Percentiles rank a stretch among this genome's conserved stretches.
Conservation (phyloP, 2,329 filamentous ascomycete species). For the Metarhizium humberi region DNA sequence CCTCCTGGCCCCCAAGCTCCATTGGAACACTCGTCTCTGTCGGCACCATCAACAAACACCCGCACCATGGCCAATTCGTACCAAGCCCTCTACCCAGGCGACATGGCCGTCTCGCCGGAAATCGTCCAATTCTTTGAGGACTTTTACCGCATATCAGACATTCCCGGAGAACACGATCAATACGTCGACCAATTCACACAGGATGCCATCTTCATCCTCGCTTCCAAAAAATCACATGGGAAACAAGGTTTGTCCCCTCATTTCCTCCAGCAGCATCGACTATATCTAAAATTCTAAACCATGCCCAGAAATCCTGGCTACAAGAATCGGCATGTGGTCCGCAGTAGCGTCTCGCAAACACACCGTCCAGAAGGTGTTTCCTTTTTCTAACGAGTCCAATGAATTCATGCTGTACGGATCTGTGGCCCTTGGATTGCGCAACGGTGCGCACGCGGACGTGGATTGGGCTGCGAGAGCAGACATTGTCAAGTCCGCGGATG, state of each 20-base stretch:
- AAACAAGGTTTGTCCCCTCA: conserved; percentile 11
- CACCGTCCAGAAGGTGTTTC: conserved; percentile 19
- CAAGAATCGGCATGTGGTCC: conserved; percentile 21
- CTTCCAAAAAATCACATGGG: conserved; percentile 16
- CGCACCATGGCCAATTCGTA: conserved; percentile 9
- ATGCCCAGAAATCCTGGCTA: conserved; percentile 16
- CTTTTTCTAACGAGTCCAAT: conserved; percentile 14
- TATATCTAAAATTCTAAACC: background rate
- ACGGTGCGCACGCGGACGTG: conserved; percentile 21
- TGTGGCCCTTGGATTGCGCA: conserved; percentile 17
- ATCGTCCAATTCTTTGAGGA: conserved; percentile 17
- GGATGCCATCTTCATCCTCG: conserved; percentile 22
- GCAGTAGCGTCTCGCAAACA: conserved; percentile 19
- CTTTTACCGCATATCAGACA: conserved; percentile 23
- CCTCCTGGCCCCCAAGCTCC: too few relatives aligned
- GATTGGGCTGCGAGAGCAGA: conserved; percentile 48
- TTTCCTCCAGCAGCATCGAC: background rate
- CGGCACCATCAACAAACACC: background rate
- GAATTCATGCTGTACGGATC: conserved; percentile 24
- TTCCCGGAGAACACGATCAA: conserved; percentile 16
- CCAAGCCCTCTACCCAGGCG: conserved; percentile 11
- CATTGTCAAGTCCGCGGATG: conserved; percentile 35
- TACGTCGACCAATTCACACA: conserved; percentile 18
- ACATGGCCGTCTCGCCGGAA: conserved; percentile 10
- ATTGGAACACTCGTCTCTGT: background rate